A percentile compares a stretch with the other conserved stretches of the same genome.
phyloP scores from a whole-genome alignment of 306 rosid species.

The Cucurbita pepo region DNA sequence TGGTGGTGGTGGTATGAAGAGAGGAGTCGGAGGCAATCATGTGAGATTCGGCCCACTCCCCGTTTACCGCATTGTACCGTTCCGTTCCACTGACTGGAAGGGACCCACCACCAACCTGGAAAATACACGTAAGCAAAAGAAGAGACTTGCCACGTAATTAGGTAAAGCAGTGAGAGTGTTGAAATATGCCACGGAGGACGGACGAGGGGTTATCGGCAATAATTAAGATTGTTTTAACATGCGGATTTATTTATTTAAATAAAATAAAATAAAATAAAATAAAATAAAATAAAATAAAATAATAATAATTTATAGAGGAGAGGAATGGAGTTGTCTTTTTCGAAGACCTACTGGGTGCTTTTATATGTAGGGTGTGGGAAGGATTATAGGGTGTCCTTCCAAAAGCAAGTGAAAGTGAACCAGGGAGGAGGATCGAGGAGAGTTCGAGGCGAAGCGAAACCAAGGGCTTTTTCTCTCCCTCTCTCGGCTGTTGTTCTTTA shows the following conservation, averaged over 20 bases:
- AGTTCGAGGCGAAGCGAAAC: not conserved
- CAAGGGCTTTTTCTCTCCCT: slow-evolving; percentile 1
- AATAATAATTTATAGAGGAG: not conserved
- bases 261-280: no score
- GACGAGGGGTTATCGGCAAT: not conserved
- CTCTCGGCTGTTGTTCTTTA: not conserved
- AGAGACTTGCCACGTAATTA: not conserved
- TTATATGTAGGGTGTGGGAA: slow-evolving; percentile 15
- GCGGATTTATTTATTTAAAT: not conserved
- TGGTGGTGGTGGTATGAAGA: not conserved
- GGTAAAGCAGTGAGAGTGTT: not conserved
- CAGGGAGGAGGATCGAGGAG: not conserved
- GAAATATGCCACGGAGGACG: not conserved
- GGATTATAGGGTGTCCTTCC: slow-evolving; percentile 7
- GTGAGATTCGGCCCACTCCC: slow-evolving; percentile 1
- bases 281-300: no score
- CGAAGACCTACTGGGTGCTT: slow-evolving; percentile 20
- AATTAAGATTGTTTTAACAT: not conserved
- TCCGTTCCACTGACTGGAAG: not conserved
- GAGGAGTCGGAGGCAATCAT: slow-evolving; percentile 9
- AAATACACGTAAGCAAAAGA: not conserved
- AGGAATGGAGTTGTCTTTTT: slow-evolving; percentile 45
- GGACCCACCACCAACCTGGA: not conserved
- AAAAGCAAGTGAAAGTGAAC: not conserved
- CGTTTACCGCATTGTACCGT: not conserved